Base-by-base conservation (phyloP, 139 green algal species). In the Closterium sp. region DNA sequence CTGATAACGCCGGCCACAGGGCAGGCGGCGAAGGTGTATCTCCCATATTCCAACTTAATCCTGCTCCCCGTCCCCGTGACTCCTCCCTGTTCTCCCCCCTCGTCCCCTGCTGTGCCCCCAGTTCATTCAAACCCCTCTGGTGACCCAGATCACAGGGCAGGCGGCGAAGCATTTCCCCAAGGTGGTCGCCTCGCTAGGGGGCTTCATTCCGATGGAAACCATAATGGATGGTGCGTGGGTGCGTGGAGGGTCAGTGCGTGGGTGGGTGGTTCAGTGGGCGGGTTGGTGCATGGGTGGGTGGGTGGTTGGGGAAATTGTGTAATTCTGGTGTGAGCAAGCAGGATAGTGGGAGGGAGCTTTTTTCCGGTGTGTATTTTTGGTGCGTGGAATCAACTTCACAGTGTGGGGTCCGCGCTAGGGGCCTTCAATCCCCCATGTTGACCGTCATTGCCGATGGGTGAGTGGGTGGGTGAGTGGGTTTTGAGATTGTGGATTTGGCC, bases 151-250 rank as follows among this genome's bases (percentile, higher is more conserved):
- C 29, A 90, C 70, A 50, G 89, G 70, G 21, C 42, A 89, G n/a
- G 89, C 89, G 19, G 89, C 89, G 6, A 90, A 90, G 11, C 89
- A 92, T 11, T 9, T 92, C 3, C 62, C 89, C 7, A 30, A n/a
- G 24, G 89, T 92, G 32, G n/a, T 92, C 0, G 10, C 21, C 22
- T 34, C 88, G 5, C 2, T 92, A 27, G 91, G 91, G 0, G 92
- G 92, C 3, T 94, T 85, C 84, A 93, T 94, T 31, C 90, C 90
- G 28, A 94, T 94, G 92, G 28, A 17, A 2, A 34, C 29, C 21
- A 42, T 94, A 2, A 32, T 94, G 7, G 91, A 91, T 11, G 91
- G 91, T 90, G 91, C 0, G 91, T 86, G 27, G 50, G 10, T 73
- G 50, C 0, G 1, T 73, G 50, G 73, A n/a, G n/a, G n/a, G n/a